Evolutionary conservation across 306 rosid species (phyloP), one percentile per base, ranked within the genome.

Genomic region (Lupinus albus): DNA sequence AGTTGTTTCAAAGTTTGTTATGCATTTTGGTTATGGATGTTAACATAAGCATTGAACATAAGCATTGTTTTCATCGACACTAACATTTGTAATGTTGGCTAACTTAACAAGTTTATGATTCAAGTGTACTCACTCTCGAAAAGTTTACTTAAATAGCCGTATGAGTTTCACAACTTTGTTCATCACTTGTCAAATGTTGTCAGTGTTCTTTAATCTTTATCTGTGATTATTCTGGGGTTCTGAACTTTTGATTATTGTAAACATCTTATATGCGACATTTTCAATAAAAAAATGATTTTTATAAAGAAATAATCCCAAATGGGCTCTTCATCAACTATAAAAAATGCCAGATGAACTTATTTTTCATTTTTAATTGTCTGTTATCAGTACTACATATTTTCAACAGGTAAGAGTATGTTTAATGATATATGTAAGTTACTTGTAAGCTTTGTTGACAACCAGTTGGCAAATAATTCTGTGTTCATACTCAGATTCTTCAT

Each of bases 331-430:
- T 25, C 30, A 25, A 2, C 30, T 4, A 25, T 25, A 1, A 25
- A 25, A 25, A 33, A 36, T 36, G 41, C 10, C 9, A 36, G 41
- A 10, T 18, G 50, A n/a, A 50, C 33, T 20, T 61, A 6, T 39
- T 61, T 3, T 53, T 42, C 41, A 25, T 50, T 58, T 60, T 15
- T 62, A 36, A 21, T 67, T 61, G 51, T 50, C 63, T 47, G 4
- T 25, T 2, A 25, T 41, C 17, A 61, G 30, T 59, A 25, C 50
- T 62, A 13, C 47, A 2, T 47, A 14, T 63, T 71, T 63, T 63
- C 35, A 33, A 25, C 18, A 25, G 25, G 17, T 44, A n/a, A 15
- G 38, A 44, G 50, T 59, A 33, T 5, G 20, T 8, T 65, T 25
- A 3, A 25, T 2, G 30, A 25, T 25, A 25, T 25, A 25, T 60